These are phyloP conservation scores for Blumeriella jaapii DNA, from an alignment of 2,329 filamentous ascomycete species.

Conservation along the genomic window DNA sequence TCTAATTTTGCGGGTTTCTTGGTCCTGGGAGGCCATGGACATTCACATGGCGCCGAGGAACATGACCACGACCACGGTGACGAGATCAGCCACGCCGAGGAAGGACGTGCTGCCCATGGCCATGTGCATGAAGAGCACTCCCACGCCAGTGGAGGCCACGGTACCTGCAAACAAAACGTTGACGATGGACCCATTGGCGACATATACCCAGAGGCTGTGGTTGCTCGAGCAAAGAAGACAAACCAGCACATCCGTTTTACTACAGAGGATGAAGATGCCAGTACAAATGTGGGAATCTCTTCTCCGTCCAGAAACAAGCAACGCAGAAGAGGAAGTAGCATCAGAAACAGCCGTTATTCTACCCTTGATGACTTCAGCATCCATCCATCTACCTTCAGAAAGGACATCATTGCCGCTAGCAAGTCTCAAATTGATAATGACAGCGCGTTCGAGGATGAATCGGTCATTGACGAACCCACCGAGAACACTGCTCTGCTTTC, in stretches of 20 bases:
- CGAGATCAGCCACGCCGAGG: slow-evolving; percentile 23
- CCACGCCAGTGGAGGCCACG: not conserved
- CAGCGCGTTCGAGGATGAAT: slow-evolving; percentile 30
- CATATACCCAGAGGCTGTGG: slow-evolving; percentile 48
- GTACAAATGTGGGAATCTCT: slow-evolving; percentile 13
- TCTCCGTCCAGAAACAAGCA: slow-evolving; percentile 17
- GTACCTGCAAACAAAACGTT: not conserved
- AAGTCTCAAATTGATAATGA: slow-evolving; percentile 46
- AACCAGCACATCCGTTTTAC: slow-evolving; percentile 22
- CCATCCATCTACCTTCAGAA: slow-evolving; percentile 80
- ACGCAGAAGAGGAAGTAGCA: slow-evolving; percentile 22
- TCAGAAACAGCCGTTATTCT: slow-evolving; percentile 43
- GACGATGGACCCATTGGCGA: slow-evolving; percentile 48
- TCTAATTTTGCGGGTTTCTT: slow-evolving; percentile 86
- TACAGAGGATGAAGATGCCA: slow-evolving; percentile 21
- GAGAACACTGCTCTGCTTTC: slow-evolving; percentile 21
- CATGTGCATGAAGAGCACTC: slow-evolving; percentile 34
- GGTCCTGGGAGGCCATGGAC: slow-evolving; percentile 87
- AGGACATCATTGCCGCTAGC: slow-evolving; percentile 83
- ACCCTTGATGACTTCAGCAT: slow-evolving; percentile 65
- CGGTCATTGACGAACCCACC: slow-evolving; percentile 26
- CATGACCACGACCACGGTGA: slow-evolving; percentile 29
- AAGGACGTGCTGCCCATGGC: slow-evolving; percentile 26
- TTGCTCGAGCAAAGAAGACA: slow-evolving; percentile 36
- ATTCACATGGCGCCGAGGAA: slow-evolving; percentile 55